Base-by-base conservation (phyloP, 805 yeast species). In the Pachysolen tannophilus region DNA sequence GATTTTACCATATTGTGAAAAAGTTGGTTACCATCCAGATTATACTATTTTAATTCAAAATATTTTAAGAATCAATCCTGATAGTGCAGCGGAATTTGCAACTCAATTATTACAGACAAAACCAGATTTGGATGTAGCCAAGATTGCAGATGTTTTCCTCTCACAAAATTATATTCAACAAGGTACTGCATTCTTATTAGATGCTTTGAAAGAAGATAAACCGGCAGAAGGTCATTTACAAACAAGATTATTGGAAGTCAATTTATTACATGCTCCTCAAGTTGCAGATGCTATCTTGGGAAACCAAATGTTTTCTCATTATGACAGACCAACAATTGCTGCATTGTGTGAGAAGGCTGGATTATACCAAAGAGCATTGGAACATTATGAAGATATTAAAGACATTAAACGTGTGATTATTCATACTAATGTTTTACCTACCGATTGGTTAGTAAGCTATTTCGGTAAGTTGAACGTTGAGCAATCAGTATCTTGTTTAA, bases 201-300 rank as follows among this genome's bases (percentile, higher is more conserved):
- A 92, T 60, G 97, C 97, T 8, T 72, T 92, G 56, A 92, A 92
- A 66, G 83, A 80, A 43, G 95, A 92, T 61, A 71, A 80, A 26
- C 97, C 97, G 27, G 82, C 88, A 43, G 95, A 92, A 55, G 97
- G 96, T 13, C 95, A 87, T 52, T 69, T 92, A 53, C 98, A 92
- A 69, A 92, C 98, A 7, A 78, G 94, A 52, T 75, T 92, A 34
- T 73, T 92, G 47, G 98, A 92, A 62, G 86, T 85, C 47, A 92
- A 92, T 60, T 69, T 92, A 56, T 60, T 85, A 55, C 94, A 88
- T 57, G 98, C 98, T 13, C 99, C 99, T 34, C 98, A 92, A 69
- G 99, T 92, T 38, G 99, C 98, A 28, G 98, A 92, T 61, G 99
- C 99, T 15, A 92, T 92, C 46, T 70, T 92, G 50, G 96, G 97